These are phyloP conservation scores for Ganoderma lucidum DNA, from an alignment of 1,284 basidiomycete genomes.

Conservation along the genomic window DNA sequence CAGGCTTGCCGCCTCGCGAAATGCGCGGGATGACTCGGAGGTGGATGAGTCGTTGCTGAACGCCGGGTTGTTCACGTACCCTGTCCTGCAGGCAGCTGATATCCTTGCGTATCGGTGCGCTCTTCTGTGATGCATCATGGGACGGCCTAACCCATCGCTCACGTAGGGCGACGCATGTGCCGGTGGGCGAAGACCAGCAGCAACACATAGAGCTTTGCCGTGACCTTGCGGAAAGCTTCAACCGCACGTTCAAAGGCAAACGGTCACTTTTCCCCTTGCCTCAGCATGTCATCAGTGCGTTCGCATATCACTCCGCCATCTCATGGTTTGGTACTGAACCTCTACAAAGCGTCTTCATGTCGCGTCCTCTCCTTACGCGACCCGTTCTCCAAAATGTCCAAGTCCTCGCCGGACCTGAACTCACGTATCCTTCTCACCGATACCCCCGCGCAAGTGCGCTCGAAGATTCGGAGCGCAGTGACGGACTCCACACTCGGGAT, in stretches of 20 bases:
- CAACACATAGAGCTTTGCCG: slow-evolving; percentile 93
- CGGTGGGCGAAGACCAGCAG: slow-evolving; percentile 94
- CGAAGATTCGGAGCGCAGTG: slow-evolving; percentile 84
- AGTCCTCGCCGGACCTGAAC: slow-evolving; percentile 82
- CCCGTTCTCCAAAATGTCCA: slow-evolving; percentile 93
- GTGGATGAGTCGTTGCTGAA: slow-evolving; percentile 86
- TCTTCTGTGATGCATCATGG: background rate
- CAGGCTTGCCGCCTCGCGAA: slow-evolving; percentile 77
- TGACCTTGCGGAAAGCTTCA: slow-evolving; percentile 87
- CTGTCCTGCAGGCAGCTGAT: slow-evolving; percentile 94
- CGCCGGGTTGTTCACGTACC: slow-evolving; percentile 90
- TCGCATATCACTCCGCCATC: background rate
- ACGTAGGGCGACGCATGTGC: slow-evolving; percentile 87
- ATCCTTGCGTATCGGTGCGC: slow-evolving; percentile 85
- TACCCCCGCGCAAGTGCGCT: slow-evolving; percentile 61
- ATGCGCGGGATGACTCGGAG: slow-evolving; percentile 77
- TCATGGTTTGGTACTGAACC: background rate
- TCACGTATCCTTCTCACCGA: slow-evolving; percentile 93
- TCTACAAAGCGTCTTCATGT: slow-evolving; percentile 70
- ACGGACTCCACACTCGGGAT: slow-evolving; percentile 84
- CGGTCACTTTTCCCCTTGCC: slow-evolving; percentile 78
- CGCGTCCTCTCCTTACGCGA: slow-evolving; percentile 88
- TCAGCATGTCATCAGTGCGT: slow-evolving; percentile 77
- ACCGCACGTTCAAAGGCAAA: slow-evolving; percentile 61
- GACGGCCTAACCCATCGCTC: background rate